Evolutionary conservation across 1,139 yeast genomes (phyloP).

Genomic region (Meyerozyma athensensis): DNA sequence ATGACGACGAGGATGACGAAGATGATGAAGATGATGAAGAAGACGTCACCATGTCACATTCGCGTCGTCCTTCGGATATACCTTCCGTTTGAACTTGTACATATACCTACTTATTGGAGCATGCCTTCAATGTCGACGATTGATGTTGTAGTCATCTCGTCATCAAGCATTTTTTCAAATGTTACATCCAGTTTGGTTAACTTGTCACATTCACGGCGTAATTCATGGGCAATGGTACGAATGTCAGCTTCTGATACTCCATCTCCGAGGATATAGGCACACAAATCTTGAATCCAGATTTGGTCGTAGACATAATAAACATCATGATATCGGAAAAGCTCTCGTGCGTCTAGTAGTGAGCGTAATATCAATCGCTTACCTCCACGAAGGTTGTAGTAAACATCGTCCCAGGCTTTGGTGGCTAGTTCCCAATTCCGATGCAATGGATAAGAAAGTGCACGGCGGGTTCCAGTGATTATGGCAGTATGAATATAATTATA

Average conservation of each 20-base stretch:
- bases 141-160: conserved; percentile 40
- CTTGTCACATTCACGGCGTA: conserved; percentile 30
- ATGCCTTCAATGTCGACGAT: conserved; percentile 49
- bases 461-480: conserved; percentile 56
- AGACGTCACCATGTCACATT: conserved; percentile 1
- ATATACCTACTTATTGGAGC: conserved; percentile 26
- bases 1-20: conserved; percentile 1
- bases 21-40: conserved; percentile 1
- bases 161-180: conserved; percentile 34
- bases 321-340: conserved; percentile 79
- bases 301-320: conserved; percentile 84
- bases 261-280: conserved; percentile 71
- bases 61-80: not conserved
- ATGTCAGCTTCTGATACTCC: conserved; percentile 45
- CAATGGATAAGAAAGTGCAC: conserved; percentile 76
- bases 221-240: conserved; percentile 63
- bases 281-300: conserved; percentile 74
- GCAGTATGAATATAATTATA: conserved; percentile 40
- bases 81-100: not conserved
- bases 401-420: conserved; percentile 70
- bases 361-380: conserved; percentile 67
- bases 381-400: conserved; percentile 55
- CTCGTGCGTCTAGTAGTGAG: conserved; percentile 56
- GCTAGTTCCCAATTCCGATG: conserved; percentile 66
- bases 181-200: conserved; percentile 27